Evolutionary conservation across 2,329 filamentous ascomycete species (phyloP), one percentile per base, ranked within the genome.

Genomic region (Monosporascus sp.): DNA sequence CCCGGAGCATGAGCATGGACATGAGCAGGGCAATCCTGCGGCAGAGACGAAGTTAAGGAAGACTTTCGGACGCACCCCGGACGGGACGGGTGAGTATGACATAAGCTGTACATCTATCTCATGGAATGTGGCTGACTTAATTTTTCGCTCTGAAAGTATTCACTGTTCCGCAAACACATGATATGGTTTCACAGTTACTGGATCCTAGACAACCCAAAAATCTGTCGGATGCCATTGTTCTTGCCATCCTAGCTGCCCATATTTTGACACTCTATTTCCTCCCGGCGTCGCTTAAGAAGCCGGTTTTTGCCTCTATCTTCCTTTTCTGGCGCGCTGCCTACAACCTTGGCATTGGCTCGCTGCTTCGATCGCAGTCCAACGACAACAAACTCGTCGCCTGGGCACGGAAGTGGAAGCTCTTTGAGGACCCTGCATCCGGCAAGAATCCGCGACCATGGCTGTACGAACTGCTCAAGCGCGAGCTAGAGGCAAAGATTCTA

Each of bases 161-260:
- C 69, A 88, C 90, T 54, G 94, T 99, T 51, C 94, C 94, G 48
- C 87, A 90, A 57, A 99, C 94, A 53, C 91, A 97, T 78, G 94
- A 99, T 74, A 97, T 99, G 94, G 93, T 99, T 63, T 96, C 93
- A 50, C 94, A 97, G 74, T 82, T 99, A 52, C 84, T 99, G 63
- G 94, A 95, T 64, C 94, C 94, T 50, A 89, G 88, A 61, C 88
- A 97, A 69, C 91, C 94, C 50, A 99, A 99, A 78, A 97, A 97
- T 69, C 70, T 95, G 39, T 94, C 91, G 56, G 94, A 99, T 72
- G 74, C 85, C 54, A 67, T 88, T 54, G 91, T 99, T 59, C 79
- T 99, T 53, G 79, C 79, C 47, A 87, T 97, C 55, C 79, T 99
- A 48, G 87, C 78, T 52, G 73, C 82, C 50, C 89, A 96, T 66